These are phyloP conservation scores for Melocanna baccifera DNA, from an alignment of 176 grass and related monocot genomes.

Conservation along the genomic window DNA sequence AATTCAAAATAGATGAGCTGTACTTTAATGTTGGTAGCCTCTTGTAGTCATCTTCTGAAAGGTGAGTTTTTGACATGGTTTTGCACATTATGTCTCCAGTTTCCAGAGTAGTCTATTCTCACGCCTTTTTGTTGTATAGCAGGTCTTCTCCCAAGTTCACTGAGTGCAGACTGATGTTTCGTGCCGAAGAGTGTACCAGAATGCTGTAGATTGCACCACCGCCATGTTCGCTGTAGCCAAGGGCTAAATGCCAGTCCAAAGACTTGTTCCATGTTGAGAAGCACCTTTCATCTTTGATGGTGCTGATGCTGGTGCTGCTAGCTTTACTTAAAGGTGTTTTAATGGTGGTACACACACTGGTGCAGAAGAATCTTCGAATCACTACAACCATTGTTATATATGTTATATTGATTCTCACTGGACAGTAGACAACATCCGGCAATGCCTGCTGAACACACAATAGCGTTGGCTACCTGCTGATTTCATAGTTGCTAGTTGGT, in stretches of 20 bases:
- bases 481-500: neutral
- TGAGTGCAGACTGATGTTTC: slow-evolving; percentile 6
- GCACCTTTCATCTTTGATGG: neutral
- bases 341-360: neutral
- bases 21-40: neutral
- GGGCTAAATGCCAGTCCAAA: neutral
- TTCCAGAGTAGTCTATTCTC: neutral
- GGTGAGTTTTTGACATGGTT: slow-evolving; percentile 11
- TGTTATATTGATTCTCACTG: neutral
- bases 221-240: neutral
- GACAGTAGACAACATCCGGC: neutral
- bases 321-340: neutral
- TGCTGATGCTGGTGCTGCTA: neutral
- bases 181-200: neutral
- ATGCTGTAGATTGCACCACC: neutral
- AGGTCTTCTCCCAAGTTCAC: neutral
- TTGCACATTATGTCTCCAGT: neutral
- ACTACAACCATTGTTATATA: neutral
- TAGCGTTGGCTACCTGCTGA: neutral
- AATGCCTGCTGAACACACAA: neutral
- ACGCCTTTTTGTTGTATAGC: neutral
- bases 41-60: neutral
- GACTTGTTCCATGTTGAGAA: neutral
- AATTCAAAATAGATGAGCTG: slow-evolving; percentile 51
- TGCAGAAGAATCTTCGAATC: neutral